Conservation (phyloP, 306 rosid species). For the Cercis canadensis region DNA sequence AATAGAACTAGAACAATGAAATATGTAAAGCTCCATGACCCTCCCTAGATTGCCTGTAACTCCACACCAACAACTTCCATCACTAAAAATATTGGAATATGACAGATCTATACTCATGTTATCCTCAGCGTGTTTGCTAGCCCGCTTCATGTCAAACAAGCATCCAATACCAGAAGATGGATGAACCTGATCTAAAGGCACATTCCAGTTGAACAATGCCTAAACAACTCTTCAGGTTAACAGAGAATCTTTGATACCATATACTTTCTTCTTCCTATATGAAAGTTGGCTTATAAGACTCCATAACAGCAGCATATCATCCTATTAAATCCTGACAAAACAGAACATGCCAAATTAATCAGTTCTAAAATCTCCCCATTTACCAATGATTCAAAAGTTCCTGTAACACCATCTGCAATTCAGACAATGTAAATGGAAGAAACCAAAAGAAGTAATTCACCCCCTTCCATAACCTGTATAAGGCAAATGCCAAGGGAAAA, state of each 20-base stretch:
- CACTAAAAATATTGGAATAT: conserved; percentile 32
- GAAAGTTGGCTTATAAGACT: conserved; percentile 43
- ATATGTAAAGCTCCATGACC: conserved; percentile 31
- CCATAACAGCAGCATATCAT: conserved; percentile 51
- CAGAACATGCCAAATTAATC: conserved; percentile 45
- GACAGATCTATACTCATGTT: conserved; percentile 39
- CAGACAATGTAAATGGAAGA: conserved; percentile 50
- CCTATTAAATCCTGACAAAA: conserved; percentile 52
- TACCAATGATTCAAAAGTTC: conserved; percentile 49
- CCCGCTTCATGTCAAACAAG: conserved; percentile 39
- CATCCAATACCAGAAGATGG: conserved; percentile 46
- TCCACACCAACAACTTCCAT: conserved; percentile 39
- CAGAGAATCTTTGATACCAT: conserved; percentile 48
- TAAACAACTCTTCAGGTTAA: conserved; percentile 48
- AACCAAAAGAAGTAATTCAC: conserved; percentile 49
- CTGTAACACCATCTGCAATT: conserved; percentile 61
- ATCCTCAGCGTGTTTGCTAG: conserved; percentile 42
- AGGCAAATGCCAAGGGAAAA: conserved; percentile 39
- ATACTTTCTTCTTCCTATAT: conserved; percentile 52
- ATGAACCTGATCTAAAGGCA: conserved; percentile 50
- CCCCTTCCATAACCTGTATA: conserved; percentile 49
- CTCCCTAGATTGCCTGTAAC: conserved; percentile 43
- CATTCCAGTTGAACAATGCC: conserved; percentile 42
- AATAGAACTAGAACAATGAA: conserved; percentile 36
- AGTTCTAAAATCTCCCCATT: conserved; percentile 48